Evolutionary conservation across 768 basidiomycete species (phyloP).

Genomic region (Asterophora lycoperdoides): DNA sequence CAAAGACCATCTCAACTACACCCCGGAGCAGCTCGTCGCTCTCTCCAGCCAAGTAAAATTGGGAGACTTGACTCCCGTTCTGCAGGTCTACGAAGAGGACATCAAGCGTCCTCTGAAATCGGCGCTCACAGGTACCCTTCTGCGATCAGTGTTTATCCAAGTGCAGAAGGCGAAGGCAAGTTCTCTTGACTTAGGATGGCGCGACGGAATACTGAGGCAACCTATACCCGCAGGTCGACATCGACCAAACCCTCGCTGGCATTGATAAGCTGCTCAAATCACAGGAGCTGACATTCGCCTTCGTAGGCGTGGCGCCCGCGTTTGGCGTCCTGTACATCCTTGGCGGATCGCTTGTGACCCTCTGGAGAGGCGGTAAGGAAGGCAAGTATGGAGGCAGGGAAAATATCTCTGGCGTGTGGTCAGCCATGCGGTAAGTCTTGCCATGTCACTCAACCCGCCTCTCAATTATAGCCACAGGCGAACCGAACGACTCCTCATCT

Average conservation of each 20-base stretch:
- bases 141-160: constrained; percentile 86
- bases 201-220: not conserved
- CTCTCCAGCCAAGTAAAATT: constrained; percentile 62
- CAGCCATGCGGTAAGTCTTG: constrained; percentile 56
- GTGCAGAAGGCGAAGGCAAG: constrained; percentile 90
- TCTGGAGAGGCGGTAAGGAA: constrained; percentile 48
- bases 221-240: constrained; percentile 64
- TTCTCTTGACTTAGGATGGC: not conserved
- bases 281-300: constrained; percentile 93
- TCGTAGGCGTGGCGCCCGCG: constrained; percentile 92
- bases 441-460: not conserved
- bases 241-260: constrained; percentile 83
- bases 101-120: constrained; percentile 85
- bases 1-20: constrained; percentile 70
- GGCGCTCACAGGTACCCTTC: constrained; percentile 71
- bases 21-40: constrained; percentile 54
- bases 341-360: constrained; percentile 45
- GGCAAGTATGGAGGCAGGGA: constrained; percentile 56
- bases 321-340: constrained; percentile 72
- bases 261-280: constrained; percentile 93
- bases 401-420: constrained; percentile 56
- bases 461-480: constrained; percentile 33
- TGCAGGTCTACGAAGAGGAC: constrained; percentile 87
- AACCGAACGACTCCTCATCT: constrained; percentile 64
- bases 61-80: constrained; percentile 85